Evolutionary conservation across 2,329 filamentous ascomycete species (phyloP).

Genomic region (Leptosphaerulina australis): DNA sequence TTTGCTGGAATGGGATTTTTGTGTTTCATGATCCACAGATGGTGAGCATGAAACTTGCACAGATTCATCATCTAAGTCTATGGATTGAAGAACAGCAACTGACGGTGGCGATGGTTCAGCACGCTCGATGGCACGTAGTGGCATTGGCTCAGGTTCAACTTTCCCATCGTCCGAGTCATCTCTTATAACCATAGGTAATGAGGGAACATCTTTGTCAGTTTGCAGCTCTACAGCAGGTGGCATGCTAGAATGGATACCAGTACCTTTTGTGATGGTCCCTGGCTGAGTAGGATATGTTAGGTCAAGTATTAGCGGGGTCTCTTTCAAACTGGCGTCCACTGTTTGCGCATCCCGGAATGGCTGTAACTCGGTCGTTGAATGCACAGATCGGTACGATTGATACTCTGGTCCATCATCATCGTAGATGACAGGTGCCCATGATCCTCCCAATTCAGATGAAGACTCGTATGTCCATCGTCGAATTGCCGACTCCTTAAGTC

Average conservation of each 20-base stretch:
- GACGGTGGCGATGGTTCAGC: slow-evolving; percentile 3
- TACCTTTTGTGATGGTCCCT: too few species aligned
- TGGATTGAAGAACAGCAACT: slow-evolving; percentile 12
- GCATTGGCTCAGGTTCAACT: slow-evolving; percentile 5
- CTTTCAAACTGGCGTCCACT: background rate
- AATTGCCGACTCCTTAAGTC: background rate
- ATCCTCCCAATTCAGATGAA: slow-evolving; percentile 33
- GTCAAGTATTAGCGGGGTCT: background rate
- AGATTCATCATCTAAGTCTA: slow-evolving; percentile 27
- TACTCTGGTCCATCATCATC: slow-evolving; percentile 10
- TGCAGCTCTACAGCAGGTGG: slow-evolving; percentile 16
- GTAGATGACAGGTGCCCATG: slow-evolving; percentile 12
- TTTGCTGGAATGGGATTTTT: slow-evolving; percentile 40
- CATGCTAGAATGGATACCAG: too few species aligned
- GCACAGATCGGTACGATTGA: slow-evolving; percentile 7
- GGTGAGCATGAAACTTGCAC: slow-evolving; percentile 36
- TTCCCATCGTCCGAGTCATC: slow-evolving; percentile 32
- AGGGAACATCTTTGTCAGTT: slow-evolving; percentile 28
- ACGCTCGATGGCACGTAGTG: slow-evolving; percentile 9
- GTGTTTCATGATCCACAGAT: slow-evolving; percentile 26
- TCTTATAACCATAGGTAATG: slow-evolving; percentile 35
- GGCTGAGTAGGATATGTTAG: background rate
- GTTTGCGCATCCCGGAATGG: background rate
- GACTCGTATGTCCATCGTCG: slow-evolving; percentile 1
- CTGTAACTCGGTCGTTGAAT: slow-evolving; percentile 16